phyloP scores from a whole-genome alignment of 805 yeast genomes.

The Diddensiella transvaalensis region DNA sequence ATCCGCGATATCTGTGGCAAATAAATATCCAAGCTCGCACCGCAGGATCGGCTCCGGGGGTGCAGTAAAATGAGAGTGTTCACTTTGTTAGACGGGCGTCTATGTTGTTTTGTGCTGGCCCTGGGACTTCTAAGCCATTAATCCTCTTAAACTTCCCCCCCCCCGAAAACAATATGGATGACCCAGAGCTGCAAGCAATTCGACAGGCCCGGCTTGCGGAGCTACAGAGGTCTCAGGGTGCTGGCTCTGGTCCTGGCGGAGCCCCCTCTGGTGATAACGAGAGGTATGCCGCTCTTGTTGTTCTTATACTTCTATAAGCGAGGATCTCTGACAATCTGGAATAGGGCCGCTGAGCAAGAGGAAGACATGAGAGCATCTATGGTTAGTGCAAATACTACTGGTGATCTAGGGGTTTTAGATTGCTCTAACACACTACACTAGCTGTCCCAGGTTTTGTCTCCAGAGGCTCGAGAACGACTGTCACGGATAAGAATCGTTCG shows the following conservation, averaged over 20 bases:
- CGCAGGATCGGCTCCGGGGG: too few relatives aligned
- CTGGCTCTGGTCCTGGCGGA: conserved; percentile 17
- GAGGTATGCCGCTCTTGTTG: neutral
- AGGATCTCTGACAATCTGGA: neutral
- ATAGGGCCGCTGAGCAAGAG: conserved; percentile 19
- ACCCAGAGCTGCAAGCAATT: conserved; percentile 80
- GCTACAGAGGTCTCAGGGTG: conserved; percentile 48
- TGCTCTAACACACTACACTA: conserved; percentile 10
- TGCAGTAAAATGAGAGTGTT: too few relatives aligned
- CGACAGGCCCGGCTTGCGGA: conserved; percentile 90
- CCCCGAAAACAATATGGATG: conserved; percentile 72
- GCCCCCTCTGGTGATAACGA: neutral
- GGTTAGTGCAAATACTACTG: conserved; percentile 20
- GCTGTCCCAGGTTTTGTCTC: conserved; percentile 70
- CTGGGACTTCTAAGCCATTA: too few relatives aligned
- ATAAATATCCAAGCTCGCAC: too few relatives aligned
- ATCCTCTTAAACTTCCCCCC: too few relatives aligned
- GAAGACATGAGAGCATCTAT: conserved; percentile 40
- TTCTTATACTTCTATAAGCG: neutral
- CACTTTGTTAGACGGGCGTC: too few relatives aligned
- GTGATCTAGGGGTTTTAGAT: neutral
- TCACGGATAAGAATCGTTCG: conserved; percentile 83
- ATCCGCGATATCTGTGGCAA: too few relatives aligned
- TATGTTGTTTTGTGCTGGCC: too few relatives aligned
- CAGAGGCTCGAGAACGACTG: conserved; percentile 82